phyloP scores from a whole-genome alignment of 352 stramenopile genomes.

The Blastocystis sp. region DNA sequence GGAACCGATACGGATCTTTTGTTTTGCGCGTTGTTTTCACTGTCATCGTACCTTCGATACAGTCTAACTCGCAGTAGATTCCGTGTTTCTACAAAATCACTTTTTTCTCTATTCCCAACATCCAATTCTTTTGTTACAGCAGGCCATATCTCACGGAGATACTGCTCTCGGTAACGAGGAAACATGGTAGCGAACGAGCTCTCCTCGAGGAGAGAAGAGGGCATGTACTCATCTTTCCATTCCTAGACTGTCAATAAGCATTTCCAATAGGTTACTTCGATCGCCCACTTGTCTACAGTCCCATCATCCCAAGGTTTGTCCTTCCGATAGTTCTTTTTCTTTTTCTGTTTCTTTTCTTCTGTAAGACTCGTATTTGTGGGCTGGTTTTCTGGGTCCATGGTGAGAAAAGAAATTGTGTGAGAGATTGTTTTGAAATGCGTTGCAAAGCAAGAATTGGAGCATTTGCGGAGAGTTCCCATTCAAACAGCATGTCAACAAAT shows the following conservation, averaged over 20 bases:
- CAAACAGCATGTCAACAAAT: no score
- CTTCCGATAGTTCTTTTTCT: slow-evolving; percentile 88
- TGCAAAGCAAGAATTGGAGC: background rate
- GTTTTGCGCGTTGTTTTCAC: slow-evolving; percentile 83
- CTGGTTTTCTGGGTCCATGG: background rate
- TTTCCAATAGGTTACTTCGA: slow-evolving; percentile 72
- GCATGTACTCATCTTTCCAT: slow-evolving; percentile 80
- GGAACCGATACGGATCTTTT: slow-evolving; percentile 71
- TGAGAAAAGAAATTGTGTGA: background rate
- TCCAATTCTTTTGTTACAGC: slow-evolving; percentile 93
- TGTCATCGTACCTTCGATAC: slow-evolving; percentile 91
- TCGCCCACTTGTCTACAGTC: slow-evolving; percentile 97
- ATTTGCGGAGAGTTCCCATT: background rate
- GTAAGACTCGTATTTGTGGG: background rate
- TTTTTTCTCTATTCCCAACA: slow-evolving; percentile 51
- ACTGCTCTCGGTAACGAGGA: slow-evolving; percentile 98
- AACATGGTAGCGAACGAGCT: slow-evolving; percentile 98
- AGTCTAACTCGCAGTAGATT: slow-evolving; percentile 92
- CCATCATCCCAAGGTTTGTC: slow-evolving; percentile 97
- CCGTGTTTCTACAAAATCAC: slow-evolving; percentile 71
- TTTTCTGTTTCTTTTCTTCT: slow-evolving; percentile 53
- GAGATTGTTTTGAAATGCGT: background rate
- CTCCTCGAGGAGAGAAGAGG: slow-evolving; percentile 86
- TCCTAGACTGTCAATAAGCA: slow-evolving; percentile 63
- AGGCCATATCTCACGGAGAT: slow-evolving; percentile 94